Percentiles rank a stretch among this genome's conserved stretches.
Evolutionary conservation across 495 filamentous ascomycete genomes (phyloP).

Genomic region (Chaetomidium leptoderma): DNA sequence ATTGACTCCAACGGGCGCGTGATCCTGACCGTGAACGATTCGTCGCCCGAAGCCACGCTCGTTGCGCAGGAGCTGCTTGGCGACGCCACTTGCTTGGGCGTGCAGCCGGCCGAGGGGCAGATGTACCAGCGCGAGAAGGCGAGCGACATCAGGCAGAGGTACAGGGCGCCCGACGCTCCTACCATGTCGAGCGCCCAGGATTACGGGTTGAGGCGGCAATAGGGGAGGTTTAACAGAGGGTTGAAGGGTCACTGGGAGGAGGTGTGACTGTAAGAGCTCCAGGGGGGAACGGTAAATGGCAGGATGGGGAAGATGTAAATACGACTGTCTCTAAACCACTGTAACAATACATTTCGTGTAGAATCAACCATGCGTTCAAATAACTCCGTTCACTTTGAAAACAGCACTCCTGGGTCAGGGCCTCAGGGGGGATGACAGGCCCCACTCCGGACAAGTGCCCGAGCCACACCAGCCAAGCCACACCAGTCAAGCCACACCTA

Average conservation of each 20-base stretch:
- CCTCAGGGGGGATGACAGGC: background rate
- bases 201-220: background rate
- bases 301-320: background rate
- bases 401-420: background rate
- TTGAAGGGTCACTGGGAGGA: background rate
- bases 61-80: slow-evolving; percentile 50
- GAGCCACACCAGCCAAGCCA: background rate
- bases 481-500: background rate
- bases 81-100: slow-evolving; percentile 29
- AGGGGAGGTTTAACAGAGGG: too few relatives aligned
- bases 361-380: background rate
- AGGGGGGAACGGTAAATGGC: too few relatives aligned
- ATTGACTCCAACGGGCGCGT: slow-evolving; percentile 60
- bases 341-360: slow-evolving; percentile 4
- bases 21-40: slow-evolving; percentile 44
- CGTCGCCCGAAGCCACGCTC: slow-evolving; percentile 42
- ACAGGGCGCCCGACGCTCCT: background rate
- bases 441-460: background rate
- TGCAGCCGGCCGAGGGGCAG: slow-evolving; percentile 11
- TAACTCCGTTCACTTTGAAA: too few relatives aligned
- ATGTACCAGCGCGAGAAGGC: background rate
- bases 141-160: background rate
- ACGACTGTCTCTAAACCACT: background rate
- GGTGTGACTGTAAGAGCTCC: background rate
- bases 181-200: slow-evolving; percentile 12